Base-by-base conservation (phyloP, 2,329 filamentous ascomycete species). In the Neophaeococcomyces mojaviensis region DNA sequence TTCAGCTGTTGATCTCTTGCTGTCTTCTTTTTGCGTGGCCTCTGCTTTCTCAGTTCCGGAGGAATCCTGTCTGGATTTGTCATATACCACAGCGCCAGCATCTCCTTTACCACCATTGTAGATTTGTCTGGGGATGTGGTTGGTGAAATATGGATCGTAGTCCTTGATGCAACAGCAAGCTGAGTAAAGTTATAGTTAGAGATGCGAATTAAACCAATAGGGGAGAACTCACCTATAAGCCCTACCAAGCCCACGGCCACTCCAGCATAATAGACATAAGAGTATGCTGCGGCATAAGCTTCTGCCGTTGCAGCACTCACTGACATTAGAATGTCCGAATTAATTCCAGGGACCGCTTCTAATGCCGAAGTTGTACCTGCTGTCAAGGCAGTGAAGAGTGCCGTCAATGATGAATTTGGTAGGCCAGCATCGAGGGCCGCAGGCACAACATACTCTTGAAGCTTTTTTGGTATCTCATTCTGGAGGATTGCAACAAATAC, bases 221-320 rank as follows among this genome's bases (percentile, higher is more conserved):
- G 24, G 10, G 5, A 28, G 24, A 46, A 30, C 5, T 47, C 47
- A 7, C 54, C 55, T 16, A 50, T 46, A 3, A 58, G 47, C 3
- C 44, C 34, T 28, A 53, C 44, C 6, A 39, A 33, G 12, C 51
- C 52, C n/a, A 58, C 46, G 1, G 55, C 55, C 15, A 58, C 37
- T 3, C 52, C 50, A 9, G 49, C 48, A 40, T 58, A 58, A 39
- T 58, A 58, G 1, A 58, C 51, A 20, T 57, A 58, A 7, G 56
- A 35, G 36, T 56, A 58, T 0, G 55, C 48, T 9, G 41, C 55
- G 1, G 52, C 45, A 33, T 56, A 56, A 8, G 50, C 49, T 19
- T 51, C 38, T 15, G 46, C 45, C 3, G 55, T 48, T 18, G 30
- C 45, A 18, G 28, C 32, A 4, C 24, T 12, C 13, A 51, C 52